Evolutionary conservation across 352 stramenopile species (phyloP).

Genomic region (Globisporangium lucens): DNA sequence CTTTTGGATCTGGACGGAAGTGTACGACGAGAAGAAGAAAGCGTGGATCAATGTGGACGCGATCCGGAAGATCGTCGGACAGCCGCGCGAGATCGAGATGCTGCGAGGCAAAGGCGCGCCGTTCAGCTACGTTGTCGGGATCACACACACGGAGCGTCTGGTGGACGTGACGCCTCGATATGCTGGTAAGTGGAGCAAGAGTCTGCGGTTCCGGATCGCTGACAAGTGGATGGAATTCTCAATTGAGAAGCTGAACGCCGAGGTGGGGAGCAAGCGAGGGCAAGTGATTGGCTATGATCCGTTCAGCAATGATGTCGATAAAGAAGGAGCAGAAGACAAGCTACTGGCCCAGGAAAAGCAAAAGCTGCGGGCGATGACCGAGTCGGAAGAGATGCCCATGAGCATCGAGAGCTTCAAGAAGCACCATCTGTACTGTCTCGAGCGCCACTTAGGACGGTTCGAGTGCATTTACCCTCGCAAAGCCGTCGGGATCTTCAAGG

Average conservation of each 20-base stretch:
- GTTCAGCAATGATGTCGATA: not conserved
- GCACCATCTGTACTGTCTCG: constrained; percentile 77
- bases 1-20: constrained; percentile 67
- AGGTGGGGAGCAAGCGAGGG: not conserved
- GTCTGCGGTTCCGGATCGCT: constrained; percentile 41
- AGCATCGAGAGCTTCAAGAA: constrained; percentile 78
- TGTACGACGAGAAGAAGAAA: constrained; percentile 45
- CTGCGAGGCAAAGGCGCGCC: constrained; percentile 42
- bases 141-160: constrained; percentile 44
- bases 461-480: constrained; percentile 73
- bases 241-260: constrained; percentile 40
- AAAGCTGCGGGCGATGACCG: constrained; percentile 29
- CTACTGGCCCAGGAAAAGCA: constrained; percentile 34
- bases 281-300: not conserved
- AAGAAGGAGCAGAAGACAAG: constrained; percentile 13
- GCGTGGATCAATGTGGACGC: constrained; percentile 66
- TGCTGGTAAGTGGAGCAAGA: constrained; percentile 62
- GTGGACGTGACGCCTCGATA: constrained; percentile 72
- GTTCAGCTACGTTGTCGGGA: constrained; percentile 62
- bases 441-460: constrained; percentile 60
- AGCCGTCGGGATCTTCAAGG: constrained; percentile 73
- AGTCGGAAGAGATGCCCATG: constrained; percentile 64
- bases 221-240: constrained; percentile 48
- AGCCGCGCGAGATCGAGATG: constrained; percentile 44
- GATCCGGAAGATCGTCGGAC: constrained; percentile 39